phyloP scores from a whole-genome alignment of 2,329 filamentous ascomycete species.

The Colletotrichum somersetense region DNA sequence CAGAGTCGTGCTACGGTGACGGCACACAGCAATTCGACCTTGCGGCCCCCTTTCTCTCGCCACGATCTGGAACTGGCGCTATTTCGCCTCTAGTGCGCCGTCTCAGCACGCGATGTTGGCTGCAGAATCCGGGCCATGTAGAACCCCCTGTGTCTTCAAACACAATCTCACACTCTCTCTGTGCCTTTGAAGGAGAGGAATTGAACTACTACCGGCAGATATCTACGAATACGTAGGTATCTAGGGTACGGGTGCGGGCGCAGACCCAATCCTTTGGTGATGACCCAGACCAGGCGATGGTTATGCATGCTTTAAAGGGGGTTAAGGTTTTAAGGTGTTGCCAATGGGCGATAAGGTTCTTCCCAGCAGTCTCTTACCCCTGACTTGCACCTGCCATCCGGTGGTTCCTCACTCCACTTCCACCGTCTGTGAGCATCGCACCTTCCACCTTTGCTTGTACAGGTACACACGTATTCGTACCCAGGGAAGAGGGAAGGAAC shows the following conservation, averaged over 20 bases:
- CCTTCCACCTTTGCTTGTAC: slow-evolving; percentile 14
- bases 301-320: slow-evolving; percentile 26
- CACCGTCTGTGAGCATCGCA: slow-evolving; percentile 21
- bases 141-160: slow-evolving; percentile 26
- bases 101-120: slow-evolving; percentile 27
- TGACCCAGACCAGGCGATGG: neutral
- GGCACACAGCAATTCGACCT: neutral
- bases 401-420: slow-evolving; percentile 1
- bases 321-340: slow-evolving; percentile 35
- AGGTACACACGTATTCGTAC: too few species aligned
- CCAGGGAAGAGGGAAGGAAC: neutral
- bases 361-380: slow-evolving; percentile 15
- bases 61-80: slow-evolving; percentile 22
- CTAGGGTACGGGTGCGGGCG: neutral
- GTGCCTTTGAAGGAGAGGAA: neutral
- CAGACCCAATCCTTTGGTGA: neutral
- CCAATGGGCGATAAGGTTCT: slow-evolving; percentile 28
- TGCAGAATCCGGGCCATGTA: neutral
- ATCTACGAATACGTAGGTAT: too few species aligned
- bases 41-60: neutral
- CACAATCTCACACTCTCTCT: neutral
- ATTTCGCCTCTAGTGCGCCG: slow-evolving; percentile 14
- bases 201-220: too few species aligned
- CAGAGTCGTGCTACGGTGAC: slow-evolving; percentile 1
- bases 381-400: slow-evolving; percentile 11